These are phyloP conservation scores for Neurospora hispaniola DNA, from an alignment of 495 filamentous ascomycete genomes.

Conservation along the genomic window DNA sequence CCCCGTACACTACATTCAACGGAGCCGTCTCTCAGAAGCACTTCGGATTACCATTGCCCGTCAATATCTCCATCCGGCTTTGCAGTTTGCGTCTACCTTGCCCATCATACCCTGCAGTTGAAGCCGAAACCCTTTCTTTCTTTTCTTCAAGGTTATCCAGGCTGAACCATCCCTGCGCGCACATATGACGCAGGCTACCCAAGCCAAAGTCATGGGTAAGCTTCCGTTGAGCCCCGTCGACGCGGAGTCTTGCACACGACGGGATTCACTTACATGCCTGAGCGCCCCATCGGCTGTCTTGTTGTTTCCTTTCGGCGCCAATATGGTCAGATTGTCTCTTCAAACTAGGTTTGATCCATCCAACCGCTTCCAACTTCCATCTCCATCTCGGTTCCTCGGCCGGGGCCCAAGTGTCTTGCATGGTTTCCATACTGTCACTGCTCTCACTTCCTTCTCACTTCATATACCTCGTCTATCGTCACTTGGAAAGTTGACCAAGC, in stretches of 20 bases:
- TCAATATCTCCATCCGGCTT: neutral
- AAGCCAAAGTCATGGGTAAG: constrained; percentile 23
- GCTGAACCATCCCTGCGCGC: constrained; percentile 24
- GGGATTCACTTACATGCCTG: constrained; percentile 18
- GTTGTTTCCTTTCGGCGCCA: constrained; percentile 13
- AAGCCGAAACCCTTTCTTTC: constrained; percentile 18
- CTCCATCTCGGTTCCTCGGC: constrained; percentile 2
- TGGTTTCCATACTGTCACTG: neutral
- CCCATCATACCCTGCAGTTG: constrained; percentile 4
- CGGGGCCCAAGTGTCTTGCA: neutral
- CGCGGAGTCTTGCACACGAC: constrained; percentile 17
- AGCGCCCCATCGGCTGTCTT: constrained; percentile 12
- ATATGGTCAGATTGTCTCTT: constrained; percentile 16
- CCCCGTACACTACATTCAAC: neutral
- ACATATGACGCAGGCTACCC: constrained; percentile 25
- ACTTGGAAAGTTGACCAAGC: neutral
- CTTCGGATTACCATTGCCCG: neutral
- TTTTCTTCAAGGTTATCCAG: constrained; percentile 15
- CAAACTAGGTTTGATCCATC: constrained; percentile 19
- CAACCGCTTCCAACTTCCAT: constrained; percentile 8
- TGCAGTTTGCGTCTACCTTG: constrained; percentile 2
- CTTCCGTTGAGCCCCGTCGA: constrained; percentile 16
- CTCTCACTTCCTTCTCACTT: neutral
- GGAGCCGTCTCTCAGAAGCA: neutral
- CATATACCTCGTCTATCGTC: constrained; percentile 1